These are phyloP conservation scores for Trichoderma erinaceum DNA, from an alignment of 495 filamentous ascomycete genomes.

Conservation along the genomic window DNA sequence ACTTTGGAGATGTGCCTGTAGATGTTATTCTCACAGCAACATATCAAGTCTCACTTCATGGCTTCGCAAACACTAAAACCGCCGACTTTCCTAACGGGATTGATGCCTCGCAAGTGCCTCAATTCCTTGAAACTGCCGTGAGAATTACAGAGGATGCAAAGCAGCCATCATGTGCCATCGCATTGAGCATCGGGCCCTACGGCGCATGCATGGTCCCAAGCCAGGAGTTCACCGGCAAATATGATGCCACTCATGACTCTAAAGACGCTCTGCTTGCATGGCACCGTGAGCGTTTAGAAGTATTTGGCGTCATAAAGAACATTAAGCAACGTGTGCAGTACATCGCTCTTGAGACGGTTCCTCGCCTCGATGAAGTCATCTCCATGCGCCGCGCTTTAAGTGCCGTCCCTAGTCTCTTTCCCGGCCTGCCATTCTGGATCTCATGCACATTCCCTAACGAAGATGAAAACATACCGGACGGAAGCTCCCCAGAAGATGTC, in stretches of 20 bases:
- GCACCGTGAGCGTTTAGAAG: slow-evolving; percentile 47
- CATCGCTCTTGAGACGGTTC: slow-evolving; percentile 61
- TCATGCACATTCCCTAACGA: slow-evolving; percentile 54
- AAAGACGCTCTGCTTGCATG: slow-evolving; percentile 42
- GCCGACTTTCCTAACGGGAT: slow-evolving; percentile 23
- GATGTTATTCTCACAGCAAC: slow-evolving; percentile 60
- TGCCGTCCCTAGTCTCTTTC: neutral
- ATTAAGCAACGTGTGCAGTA: slow-evolving; percentile 38
- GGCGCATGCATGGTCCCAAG: slow-evolving; percentile 59
- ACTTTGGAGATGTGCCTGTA: slow-evolving; percentile 48
- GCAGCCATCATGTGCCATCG: slow-evolving; percentile 27
- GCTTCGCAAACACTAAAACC: slow-evolving; percentile 39
- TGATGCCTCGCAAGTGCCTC: slow-evolving; percentile 20
- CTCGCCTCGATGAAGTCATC: slow-evolving; percentile 50
- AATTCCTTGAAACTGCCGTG: slow-evolving; percentile 30
- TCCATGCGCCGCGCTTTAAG: slow-evolving; percentile 45
- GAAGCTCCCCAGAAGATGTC: slow-evolving; percentile 38
- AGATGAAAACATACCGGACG: slow-evolving; percentile 40
- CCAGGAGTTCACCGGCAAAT: slow-evolving; percentile 57
- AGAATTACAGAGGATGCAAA: slow-evolving; percentile 33
- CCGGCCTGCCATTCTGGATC: slow-evolving; percentile 47
- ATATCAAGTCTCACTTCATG: slow-evolving; percentile 54
- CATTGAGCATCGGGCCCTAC: slow-evolving; percentile 57
- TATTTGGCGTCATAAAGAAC: slow-evolving; percentile 34
- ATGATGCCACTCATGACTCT: slow-evolving; percentile 42